These are phyloP conservation scores for Coemansia sp. DNA, from an alignment of 192 early-diverging fungal species.

Conservation along the genomic window DNA sequence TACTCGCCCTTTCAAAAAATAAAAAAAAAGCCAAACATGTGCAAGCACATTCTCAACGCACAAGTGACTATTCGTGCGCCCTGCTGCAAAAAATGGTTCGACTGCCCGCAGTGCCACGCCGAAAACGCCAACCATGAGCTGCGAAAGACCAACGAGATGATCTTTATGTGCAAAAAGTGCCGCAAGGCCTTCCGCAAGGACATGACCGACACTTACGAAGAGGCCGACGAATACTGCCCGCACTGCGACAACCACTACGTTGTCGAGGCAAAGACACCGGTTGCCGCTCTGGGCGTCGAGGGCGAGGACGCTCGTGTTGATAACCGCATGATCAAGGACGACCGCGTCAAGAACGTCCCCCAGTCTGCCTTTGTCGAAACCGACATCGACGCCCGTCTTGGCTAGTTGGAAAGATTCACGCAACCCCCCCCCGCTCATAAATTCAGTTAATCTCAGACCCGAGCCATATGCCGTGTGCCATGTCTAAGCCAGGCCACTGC, in stretches of 20 bases:
- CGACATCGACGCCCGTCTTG: constrained; percentile 46
- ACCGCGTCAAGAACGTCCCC: constrained; percentile 36
- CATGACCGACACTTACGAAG: constrained; percentile 75
- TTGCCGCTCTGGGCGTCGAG: constrained; percentile 84
- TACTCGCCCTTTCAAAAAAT: no score
- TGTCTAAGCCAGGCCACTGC: no score
- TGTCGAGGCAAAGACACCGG: constrained; percentile 86
- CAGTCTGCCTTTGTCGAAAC: constrained; percentile 31
- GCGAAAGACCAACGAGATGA: constrained; percentile 83
- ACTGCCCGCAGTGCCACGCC: constrained; percentile 93
- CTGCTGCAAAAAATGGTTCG: constrained; percentile 96
- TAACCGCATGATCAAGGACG: constrained; percentile 62
- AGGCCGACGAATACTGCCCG: constrained; percentile 96
- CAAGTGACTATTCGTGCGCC: constrained; percentile 91
- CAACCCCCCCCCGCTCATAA: no score
- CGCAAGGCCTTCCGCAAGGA: constrained; percentile 97
- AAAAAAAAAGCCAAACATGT: constrained; percentile 55
- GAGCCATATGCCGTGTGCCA: no score
- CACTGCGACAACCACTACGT: constrained; percentile 98
- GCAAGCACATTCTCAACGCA: constrained; percentile 97
- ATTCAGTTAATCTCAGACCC: no score
- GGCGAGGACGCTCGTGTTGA: constrained; percentile 88
- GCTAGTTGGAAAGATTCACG: no score
- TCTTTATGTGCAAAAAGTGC: constrained; percentile 98
- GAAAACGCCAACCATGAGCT: constrained; percentile 76